A percentile compares a stretch with the other conserved stretches of the same genome.
Evolutionary conservation across 2,329 filamentous ascomycete species (phyloP).

Genomic region (Alternaria solani): DNA sequence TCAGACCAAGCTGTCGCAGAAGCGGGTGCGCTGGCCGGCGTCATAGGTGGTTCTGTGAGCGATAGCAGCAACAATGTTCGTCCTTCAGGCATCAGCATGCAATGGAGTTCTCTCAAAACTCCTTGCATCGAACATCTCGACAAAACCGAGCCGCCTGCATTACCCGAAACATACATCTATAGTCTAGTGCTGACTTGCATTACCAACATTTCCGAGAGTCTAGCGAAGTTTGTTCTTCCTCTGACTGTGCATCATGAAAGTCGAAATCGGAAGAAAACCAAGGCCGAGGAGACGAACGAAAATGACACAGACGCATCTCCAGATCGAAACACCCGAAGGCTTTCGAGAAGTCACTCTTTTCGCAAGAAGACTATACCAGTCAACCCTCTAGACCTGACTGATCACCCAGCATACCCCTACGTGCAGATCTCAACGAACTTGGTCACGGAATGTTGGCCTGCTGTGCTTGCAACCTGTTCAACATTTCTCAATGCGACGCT

Average conservation of each 20-base stretch:
- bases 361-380: slow-evolving; percentile 80
- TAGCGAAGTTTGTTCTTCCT: slow-evolving; percentile 92
- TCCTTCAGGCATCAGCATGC: slow-evolving; percentile 80
- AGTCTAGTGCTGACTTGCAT: slow-evolving; percentile 88
- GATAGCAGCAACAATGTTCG: slow-evolving; percentile 67
- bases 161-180: slow-evolving; percentile 95
- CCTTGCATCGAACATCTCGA: slow-evolving; percentile 94
- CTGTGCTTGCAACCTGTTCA: slow-evolving; percentile 91
- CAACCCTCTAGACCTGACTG: slow-evolving; percentile 80
- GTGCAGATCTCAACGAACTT: slow-evolving; percentile 81
- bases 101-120: slow-evolving; percentile 88
- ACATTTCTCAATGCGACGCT: slow-evolving; percentile 92
- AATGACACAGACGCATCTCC: slow-evolving; percentile 39
- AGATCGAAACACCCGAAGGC: slow-evolving; percentile 23
- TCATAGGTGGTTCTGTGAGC: slow-evolving; percentile 75
- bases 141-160: slow-evolving; percentile 80
- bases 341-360: slow-evolving; percentile 71
- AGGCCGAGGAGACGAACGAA: slow-evolving; percentile 42
- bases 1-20: slow-evolving; percentile 89
- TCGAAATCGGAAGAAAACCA: slow-evolving; percentile 55
- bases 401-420: slow-evolving; percentile 74
- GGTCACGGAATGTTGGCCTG: slow-evolving; percentile 94
- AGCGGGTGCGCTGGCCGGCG: slow-evolving; percentile 84
- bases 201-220: slow-evolving; percentile 85
- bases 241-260: slow-evolving; percentile 82